Base-by-base conservation (phyloP, 768 basidiomycete species). In the Leucogyrophana mollusca region DNA sequence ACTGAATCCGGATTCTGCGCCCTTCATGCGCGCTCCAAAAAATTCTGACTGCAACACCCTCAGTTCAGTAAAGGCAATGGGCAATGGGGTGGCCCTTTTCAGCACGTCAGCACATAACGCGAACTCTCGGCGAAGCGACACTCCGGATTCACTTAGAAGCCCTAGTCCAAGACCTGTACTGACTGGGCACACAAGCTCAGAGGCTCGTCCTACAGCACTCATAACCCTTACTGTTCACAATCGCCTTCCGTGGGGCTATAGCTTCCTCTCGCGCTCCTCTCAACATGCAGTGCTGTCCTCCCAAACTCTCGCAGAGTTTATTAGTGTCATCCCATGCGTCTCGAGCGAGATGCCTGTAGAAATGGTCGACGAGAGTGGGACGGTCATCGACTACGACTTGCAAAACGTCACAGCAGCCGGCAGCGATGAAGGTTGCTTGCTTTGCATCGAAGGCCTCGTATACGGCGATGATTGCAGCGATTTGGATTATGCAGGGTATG, bases 241-340 rank as follows among this genome's bases (percentile, higher is more conserved):
- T 52, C 79, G 75, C 45, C 67, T 84, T 20, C 56, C 75, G 17
- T 88, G 85, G 83, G 72, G 77, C 17, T 77, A 77, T 43, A 79
- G 78, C 42, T 74, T 77, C 42, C 67, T 85, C 9, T 70, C 71
- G 38, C 83, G 85, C 30, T 66, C 74, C 46, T 90, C 88, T 8
- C 84, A 84, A 54, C 86, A 90, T 57, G 77, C 74, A 9, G 59
- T 87, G 6, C 60, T 85, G 13, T 82, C 87, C n/a, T 83, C 82
- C 4, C 85, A 90, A 56, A 86, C 82, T 0, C 74, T 93, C 3
- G 74, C 72, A 16, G 83, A 89, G 50, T 60, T 91, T 10, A 76
- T 76, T 46, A 64, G 72, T 4, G 63, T 66, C 22, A 76, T 92
- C 21, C 79, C 82, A 17, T 91, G 90, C 53, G 58, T 72, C 4